Base-by-base conservation (phyloP, 1,139 yeast species). In the Candida albicans region DNA sequence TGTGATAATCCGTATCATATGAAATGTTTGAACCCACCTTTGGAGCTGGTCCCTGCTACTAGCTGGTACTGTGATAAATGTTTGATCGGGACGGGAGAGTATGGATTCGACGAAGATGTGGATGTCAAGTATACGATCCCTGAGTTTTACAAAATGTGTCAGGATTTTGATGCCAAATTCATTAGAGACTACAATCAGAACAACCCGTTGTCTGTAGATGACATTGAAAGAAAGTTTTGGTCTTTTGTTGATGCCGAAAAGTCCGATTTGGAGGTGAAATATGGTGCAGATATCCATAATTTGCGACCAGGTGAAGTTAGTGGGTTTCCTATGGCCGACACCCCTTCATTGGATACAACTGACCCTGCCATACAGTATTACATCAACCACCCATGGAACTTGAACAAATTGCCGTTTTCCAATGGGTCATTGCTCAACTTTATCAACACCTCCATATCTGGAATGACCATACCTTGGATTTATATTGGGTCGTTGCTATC, bases 11-110 rank as follows among this genome's bases (percentile, higher is more conserved):
- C 79, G 0, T 88, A 68, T 61, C 96, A 90, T 59, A 70, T 72
- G 63, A 62, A 67, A 35, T 88, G 96, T 56, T 65, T 88, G 10
- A 65, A 68, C 1, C 81, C 85, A 1, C 81, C 81, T 1, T 54
- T 83, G 26, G 57, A 49, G 14, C 52, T 54, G 2, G 62, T 83
- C 1, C 90, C 90, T 0, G 58, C 67, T 13, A 79, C 80, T 3
- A 73, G 71, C 28, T 90, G 96, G 96, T 84, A 74, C 57, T 91
- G 98, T 61, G 85, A 84, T 39, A 77, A 77, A 48, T 91, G 98
- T 61, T 68, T 91, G 12, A 73, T 87, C 6, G 96, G 96, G 0
- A 86, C 91, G 2, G 95, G 95, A 1, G 93, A 84, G 53, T 91
- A 89, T 58, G 96, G 96, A 0, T 91, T 91, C 61, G 91, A 86